phyloP scores from a whole-genome alignment of 202 grass and related monocot species.

The Miscanthus sacchariflorus region DNA sequence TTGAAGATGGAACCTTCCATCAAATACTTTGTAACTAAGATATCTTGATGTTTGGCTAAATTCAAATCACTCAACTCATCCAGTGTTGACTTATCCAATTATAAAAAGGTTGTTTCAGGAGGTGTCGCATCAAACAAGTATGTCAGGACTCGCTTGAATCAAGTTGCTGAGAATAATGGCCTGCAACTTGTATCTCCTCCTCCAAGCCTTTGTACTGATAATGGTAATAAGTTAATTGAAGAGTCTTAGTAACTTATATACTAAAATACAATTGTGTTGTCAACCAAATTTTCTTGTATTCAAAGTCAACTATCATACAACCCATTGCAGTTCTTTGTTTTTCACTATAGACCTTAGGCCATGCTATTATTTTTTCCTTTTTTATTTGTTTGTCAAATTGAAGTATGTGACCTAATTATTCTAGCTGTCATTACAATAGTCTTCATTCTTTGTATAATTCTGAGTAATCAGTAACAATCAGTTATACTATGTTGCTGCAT shows the following conservation, averaged over 20 bases:
- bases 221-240: conserved; percentile 61
- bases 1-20: conserved; percentile 92
- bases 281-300: not conserved
- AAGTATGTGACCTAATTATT: conserved; percentile 32
- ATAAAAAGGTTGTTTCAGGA: conserved; percentile 91
- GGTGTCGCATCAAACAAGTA: conserved; percentile 97
- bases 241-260: conserved; percentile 17
- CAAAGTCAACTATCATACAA: conserved; percentile 17
- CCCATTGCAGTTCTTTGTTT: conserved; percentile 14
- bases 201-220: conserved; percentile 93
- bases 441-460: conserved; percentile 18
- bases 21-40: conserved; percentile 82
- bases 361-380: not conserved
- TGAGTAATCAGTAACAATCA: conserved; percentile 16
- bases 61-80: conserved; percentile 18
- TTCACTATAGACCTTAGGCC: not conserved
- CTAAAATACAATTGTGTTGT: conserved; percentile 15
- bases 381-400: not conserved
- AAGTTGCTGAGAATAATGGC: conserved; percentile 68
- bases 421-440: not conserved
- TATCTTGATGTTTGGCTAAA: conserved; percentile 39
- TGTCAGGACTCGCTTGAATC: conserved; percentile 73
- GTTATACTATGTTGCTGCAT: conserved; percentile 31
- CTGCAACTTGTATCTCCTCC: conserved; percentile 83
- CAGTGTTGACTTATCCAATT: conserved; percentile 37